Conservation (phyloP, 2,329 filamentous ascomycete species). For the Diaporthe sp. region DNA sequence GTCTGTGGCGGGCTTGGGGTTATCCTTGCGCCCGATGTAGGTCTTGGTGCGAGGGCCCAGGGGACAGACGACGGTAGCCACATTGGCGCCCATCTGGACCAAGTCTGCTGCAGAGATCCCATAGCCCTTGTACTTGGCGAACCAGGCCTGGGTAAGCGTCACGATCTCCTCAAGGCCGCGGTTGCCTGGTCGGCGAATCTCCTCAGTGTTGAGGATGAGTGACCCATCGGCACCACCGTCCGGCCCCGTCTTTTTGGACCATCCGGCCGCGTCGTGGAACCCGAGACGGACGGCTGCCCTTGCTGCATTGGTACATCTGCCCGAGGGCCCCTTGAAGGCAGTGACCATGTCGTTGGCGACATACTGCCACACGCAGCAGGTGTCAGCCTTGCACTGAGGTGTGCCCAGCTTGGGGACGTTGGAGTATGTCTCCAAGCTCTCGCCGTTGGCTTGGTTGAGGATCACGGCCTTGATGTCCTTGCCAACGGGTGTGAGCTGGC, state of each 20-base stretch:
- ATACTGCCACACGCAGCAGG: conserved; percentile 61
- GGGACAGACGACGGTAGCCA: conserved; percentile 63
- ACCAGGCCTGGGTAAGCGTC: conserved; percentile 54
- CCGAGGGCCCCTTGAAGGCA: conserved; percentile 53
- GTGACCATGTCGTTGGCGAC: conserved; percentile 55
- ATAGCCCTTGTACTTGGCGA: conserved; percentile 56
- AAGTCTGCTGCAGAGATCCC: conserved; percentile 67
- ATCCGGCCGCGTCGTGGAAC: conserved; percentile 63
- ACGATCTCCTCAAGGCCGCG: conserved; percentile 62
- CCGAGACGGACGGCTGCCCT: conserved; percentile 61
- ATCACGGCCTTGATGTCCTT: conserved; percentile 31
- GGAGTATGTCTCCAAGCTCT: conserved; percentile 19
- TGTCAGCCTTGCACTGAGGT: conserved; percentile 51
- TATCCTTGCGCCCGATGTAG: conserved; percentile 65
- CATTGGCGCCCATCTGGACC: conserved; percentile 65
- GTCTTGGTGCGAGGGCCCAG: conserved; percentile 62
- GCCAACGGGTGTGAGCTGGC: conserved; percentile 25
- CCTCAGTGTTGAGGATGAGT: conserved; percentile 56
- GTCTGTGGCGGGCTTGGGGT: conserved; percentile 52
- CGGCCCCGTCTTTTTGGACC: conserved; percentile 52
- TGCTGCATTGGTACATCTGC: conserved; percentile 59
- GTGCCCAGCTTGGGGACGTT: conserved; percentile 15
- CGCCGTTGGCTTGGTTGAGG: conserved; percentile 12
- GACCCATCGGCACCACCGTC: conserved; percentile 63
- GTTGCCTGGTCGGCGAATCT: conserved; percentile 58